phyloP scores from a whole-genome alignment of 306 rosid species.

The Cicer cuneatum region DNA sequence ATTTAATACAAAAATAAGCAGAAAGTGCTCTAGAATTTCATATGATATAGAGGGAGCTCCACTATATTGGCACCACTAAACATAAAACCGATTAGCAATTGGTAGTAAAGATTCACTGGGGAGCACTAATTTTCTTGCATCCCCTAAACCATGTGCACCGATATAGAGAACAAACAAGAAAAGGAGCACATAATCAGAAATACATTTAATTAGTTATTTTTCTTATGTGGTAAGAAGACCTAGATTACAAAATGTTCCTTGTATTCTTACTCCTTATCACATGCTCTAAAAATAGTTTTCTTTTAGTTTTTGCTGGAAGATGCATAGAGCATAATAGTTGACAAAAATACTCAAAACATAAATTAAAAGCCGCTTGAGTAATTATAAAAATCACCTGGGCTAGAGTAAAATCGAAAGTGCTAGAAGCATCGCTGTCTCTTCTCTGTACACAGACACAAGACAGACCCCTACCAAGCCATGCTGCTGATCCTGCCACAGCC shows the following conservation, averaged over 20 bases:
- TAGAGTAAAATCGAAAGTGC: conserved; percentile 77
- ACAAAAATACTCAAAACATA: background rate
- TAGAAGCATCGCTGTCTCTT: conserved; percentile 83
- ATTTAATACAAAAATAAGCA: background rate
- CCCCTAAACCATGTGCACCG: background rate
- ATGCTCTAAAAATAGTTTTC: background rate
- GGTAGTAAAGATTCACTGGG: background rate
- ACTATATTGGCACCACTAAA: conserved; percentile 18
- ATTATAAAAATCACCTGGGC: conserved; percentile 61
- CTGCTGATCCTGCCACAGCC: conserved; percentile 95
- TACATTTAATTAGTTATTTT: background rate
- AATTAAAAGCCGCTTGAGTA: background rate
- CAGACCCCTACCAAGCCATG: conserved; percentile 98
- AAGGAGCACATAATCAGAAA: background rate
- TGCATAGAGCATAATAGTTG: conserved; percentile 1
- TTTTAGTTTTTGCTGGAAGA: conserved; percentile 3
- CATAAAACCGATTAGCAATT: conserved; percentile 13
- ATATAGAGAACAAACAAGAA: conserved; percentile 29
- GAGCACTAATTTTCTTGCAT: conserved; percentile 18
- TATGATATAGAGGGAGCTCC: conserved; percentile 5
- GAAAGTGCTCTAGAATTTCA: conserved; percentile 28
- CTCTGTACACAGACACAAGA: conserved; percentile 89
- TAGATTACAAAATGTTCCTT: conserved; percentile 8
- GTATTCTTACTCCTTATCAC: background rate
- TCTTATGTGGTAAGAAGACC: conserved; percentile 27